Base-by-base conservation (phyloP, 129 eudicot genomes). In the Apium graveolens region DNA sequence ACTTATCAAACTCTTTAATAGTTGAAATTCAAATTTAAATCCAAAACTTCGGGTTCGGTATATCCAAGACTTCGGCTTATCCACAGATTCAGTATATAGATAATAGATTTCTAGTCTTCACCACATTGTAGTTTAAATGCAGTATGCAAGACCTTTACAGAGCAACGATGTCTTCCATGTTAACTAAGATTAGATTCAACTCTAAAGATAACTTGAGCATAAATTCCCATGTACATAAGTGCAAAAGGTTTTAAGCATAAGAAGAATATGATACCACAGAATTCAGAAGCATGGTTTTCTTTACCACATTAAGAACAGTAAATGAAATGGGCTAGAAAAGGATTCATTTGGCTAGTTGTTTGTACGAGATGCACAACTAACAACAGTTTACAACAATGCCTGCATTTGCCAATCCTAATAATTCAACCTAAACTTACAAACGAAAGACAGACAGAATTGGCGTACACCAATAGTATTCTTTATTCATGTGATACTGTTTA, bases 281-380 rank as follows among this genome's bases (percentile, higher is more conserved):
- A n/a, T 11, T 21, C 32, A 60, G 68, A 26, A 26, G n/a, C 70
- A 12, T 26, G 70, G 20, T 27, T 63, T 11, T 63, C 13, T 63
- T 27, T 11, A 0, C 17, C 70, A 11, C 7, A 63, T 63, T 0
- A 63, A 26, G 70, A 63, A 27, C 70, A 35, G 24, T 14, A 11
- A 44, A 70, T 18, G 74, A 39, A 24, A 35, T 35, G 31, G 18
- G 29, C 75, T 11, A 8, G 7, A 12, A 11, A 0, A 18, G 21
- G 32, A 18, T 4, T 35, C 32, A 60, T 55, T 37, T 43, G 42
- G 76, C 82, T 45, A 77, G 66, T 26, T 43, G 81, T 72, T 26
- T 43, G 81, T 72, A 77, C 78, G 81, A 71, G 78, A 12, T 42
- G 74, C 78, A 44, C 82, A 78, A n/a, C 72, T 37, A 62, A 16